A percentile compares a stretch with the other conserved stretches of the same genome.
Evolutionary conservation across 1,284 basidiomycete species (phyloP).

Genomic region (Athelia psychrophila): DNA sequence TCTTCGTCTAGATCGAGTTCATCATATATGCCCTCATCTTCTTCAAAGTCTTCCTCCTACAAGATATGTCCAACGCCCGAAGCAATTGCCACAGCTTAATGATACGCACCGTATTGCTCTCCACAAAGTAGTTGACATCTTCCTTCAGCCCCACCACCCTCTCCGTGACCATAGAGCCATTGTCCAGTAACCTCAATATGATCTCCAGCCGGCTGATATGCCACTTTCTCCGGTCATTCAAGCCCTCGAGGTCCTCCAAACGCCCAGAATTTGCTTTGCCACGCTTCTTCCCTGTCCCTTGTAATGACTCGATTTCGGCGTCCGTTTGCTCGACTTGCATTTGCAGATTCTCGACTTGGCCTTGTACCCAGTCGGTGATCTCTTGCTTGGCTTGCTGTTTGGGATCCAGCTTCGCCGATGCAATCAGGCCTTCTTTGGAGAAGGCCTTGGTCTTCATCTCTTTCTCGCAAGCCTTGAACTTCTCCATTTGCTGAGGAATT

Average conservation of each 20-base stretch:
- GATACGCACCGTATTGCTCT: slow-evolving; percentile 85
- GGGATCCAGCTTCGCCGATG: slow-evolving; percentile 93
- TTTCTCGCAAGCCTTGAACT: slow-evolving; percentile 99
- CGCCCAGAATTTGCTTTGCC: slow-evolving; percentile 73
- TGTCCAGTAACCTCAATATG: slow-evolving; percentile 91
- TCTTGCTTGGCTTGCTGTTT: slow-evolving; percentile 97
- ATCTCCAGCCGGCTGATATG: slow-evolving; percentile 94
- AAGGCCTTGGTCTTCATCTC: slow-evolving; percentile 99
- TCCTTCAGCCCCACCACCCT: slow-evolving; percentile 86
- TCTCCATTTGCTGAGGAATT: slow-evolving; percentile 99
- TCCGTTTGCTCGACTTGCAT: slow-evolving; percentile 94
- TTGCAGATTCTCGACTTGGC: slow-evolving; percentile 88
- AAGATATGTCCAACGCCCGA: slow-evolving; percentile 15
- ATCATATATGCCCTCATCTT: slow-evolving; percentile 97
- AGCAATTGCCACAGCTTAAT: slow-evolving; percentile 7
- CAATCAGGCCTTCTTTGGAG: slow-evolving; percentile 97
- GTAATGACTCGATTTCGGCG: slow-evolving; percentile 91
- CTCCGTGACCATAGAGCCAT: slow-evolving; percentile 86
- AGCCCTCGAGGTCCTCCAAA: slow-evolving; percentile 78
- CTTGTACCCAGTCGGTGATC: slow-evolving; percentile 83
- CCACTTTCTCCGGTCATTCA: slow-evolving; percentile 96
- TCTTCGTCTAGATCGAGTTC: slow-evolving; percentile 98
- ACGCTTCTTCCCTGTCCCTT: slow-evolving; percentile 85
- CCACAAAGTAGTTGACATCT: slow-evolving; percentile 96
- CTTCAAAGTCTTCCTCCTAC: slow-evolving; percentile 96